Conservation (phyloP, 805 yeast genomes). For the Candida taoyuanica region DNA sequence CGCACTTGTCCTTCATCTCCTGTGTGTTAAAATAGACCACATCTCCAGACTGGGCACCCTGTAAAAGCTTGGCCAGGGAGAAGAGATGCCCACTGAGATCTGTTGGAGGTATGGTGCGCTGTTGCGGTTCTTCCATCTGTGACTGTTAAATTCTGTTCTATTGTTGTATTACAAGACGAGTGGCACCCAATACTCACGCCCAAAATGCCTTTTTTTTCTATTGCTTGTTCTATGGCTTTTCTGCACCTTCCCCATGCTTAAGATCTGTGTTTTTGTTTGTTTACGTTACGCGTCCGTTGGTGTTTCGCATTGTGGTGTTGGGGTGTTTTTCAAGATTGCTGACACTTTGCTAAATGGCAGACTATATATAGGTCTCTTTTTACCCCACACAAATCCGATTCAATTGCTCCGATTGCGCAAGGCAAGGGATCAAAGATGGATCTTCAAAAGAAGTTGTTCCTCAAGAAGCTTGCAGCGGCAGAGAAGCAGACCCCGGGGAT, state of each 20-base stretch:
- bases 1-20: slow-evolving; percentile 11
- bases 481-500: slow-evolving; percentile 2
- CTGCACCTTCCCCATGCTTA: too few relatives aligned
- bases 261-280: too few relatives aligned
- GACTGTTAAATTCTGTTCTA: background rate
- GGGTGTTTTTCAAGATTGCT: background rate
- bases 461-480: slow-evolving; percentile 11
- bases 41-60: slow-evolving; percentile 27
- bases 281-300: background rate
- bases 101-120: slow-evolving; percentile 5
- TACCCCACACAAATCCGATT: too few relatives aligned
- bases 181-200: too few relatives aligned
- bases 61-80: slow-evolving; percentile 27
- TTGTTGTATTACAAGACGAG: too few relatives aligned
- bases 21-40: slow-evolving; percentile 24
- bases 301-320: background rate
- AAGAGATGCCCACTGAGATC: slow-evolving; percentile 26
- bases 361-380: too few relatives aligned
- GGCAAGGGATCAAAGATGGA: slow-evolving; percentile 5
- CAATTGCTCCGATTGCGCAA: too few relatives aligned
- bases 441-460: slow-evolving; percentile 12
- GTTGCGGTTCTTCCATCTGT: slow-evolving; percentile 7
- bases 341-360: background rate
- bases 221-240: too few relatives aligned
- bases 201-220: too few relatives aligned